Base-by-base conservation (phyloP, 108 stramenopile genomes). In the Discostella pseudostelligera region DNA sequence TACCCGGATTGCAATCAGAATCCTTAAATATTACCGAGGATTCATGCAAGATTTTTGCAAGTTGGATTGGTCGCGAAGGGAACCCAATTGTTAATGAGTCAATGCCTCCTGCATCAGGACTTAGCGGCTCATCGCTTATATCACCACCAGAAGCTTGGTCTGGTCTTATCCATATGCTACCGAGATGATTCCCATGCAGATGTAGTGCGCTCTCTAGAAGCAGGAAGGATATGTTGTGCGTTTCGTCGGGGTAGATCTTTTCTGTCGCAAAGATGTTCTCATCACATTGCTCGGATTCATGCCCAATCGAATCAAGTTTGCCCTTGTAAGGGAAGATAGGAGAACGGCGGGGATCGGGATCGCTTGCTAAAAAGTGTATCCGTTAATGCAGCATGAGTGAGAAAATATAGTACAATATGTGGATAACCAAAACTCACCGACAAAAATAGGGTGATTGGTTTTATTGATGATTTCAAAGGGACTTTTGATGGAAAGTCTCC, bases 381-480 rank as follows among this genome's bases (percentile, higher is more conserved):
- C 26, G 26, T 53, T 8, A 53, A 22, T 26, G 16, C 12, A 12
- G 29, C 22, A 11, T 35, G 22, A 0, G 26, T 35, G 29, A 32
- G 5, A 5, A 32, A 5, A 25, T 35, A 8, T 54, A 69, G 20
- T 45, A 11, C 12, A 48, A n/a, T 9, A 44, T 11, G n/a, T n/a
- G 20, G 4, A 26, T 62, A 5, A 62, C 20, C 17, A 32, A 46
- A 63, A 64, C 48, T 37, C 24, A 64, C 62, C 62, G 16, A 70
- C 12, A 19, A 39, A 42, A 17, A 97, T 69, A 1, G 79, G 45
- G 71, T 97, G 96, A 43, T 84, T 72, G 4, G 95, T 96, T 47
- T 84, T 91, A 74, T 97, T 97, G 25, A 82, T 53, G 11, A 97
- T 49, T 57, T 87, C 78, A 72, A 97, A 96, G 13, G 86, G 74